phyloP scores from a whole-genome alignment of 1,139 yeast species.

The Debaryomyces udenii region DNA sequence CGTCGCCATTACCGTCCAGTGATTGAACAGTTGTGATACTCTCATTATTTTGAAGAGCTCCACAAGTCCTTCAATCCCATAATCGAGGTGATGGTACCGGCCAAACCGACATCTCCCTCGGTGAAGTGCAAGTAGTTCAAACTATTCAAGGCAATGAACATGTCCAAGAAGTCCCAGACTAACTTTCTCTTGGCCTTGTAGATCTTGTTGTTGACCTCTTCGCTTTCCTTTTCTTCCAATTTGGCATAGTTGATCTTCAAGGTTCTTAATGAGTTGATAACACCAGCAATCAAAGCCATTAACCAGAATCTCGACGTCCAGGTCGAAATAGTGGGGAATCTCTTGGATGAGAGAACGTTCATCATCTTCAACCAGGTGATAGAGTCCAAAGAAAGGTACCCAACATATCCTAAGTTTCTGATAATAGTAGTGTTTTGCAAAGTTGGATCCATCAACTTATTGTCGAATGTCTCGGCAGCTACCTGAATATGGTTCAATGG shows the following conservation, averaged over 20 bases:
- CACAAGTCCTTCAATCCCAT: constrained; percentile 80
- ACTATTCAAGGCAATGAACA: constrained; percentile 73
- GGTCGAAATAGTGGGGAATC: constrained; percentile 38
- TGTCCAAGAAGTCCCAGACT: constrained; percentile 78
- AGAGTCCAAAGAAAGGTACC: constrained; percentile 75
- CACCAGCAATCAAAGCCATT: constrained; percentile 65
- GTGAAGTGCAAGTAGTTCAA: constrained; percentile 62
- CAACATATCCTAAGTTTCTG: constrained; percentile 74
- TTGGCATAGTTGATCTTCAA: constrained; percentile 29
- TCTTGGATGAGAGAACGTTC: constrained; percentile 41
- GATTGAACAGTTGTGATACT: neutral
- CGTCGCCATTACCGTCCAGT: neutral
- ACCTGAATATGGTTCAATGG: constrained; percentile 75
- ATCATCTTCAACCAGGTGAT: constrained; percentile 67
- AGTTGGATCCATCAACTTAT: constrained; percentile 70
- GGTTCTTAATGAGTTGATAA: constrained; percentile 57
- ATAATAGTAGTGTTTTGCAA: constrained; percentile 60
- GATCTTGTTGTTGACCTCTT: constrained; percentile 32
- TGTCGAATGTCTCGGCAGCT: constrained; percentile 69
- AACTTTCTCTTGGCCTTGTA: constrained; percentile 62
- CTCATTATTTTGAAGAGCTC: constrained; percentile 31
- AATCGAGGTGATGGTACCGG: constrained; percentile 81
- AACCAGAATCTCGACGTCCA: constrained; percentile 77
- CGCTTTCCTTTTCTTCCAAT: constrained; percentile 38
- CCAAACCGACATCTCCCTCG: constrained; percentile 83